Percentiles rank a stretch among this genome's conserved stretches.
phyloP scores from a whole-genome alignment of 306 rosid genomes.

The Vachellia pachyceras region DNA sequence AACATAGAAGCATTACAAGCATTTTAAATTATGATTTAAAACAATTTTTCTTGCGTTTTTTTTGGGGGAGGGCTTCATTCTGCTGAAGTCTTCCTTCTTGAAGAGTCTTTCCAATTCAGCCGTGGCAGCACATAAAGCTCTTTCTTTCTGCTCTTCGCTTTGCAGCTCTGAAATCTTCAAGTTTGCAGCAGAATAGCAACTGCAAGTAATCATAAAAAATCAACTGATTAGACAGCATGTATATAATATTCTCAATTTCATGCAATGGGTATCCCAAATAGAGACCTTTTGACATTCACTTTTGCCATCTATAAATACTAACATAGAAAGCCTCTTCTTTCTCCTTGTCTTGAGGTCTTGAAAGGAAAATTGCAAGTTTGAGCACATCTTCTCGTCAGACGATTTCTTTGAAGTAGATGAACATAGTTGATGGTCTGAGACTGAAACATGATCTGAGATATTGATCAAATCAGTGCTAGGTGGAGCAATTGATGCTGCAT shows the following conservation, averaged over 20 bases:
- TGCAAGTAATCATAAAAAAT: slow-evolving; percentile 42
- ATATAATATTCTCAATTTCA: slow-evolving; percentile 31
- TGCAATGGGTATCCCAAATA: slow-evolving; percentile 32
- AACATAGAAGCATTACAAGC: slow-evolving; percentile 21
- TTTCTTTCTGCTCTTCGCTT: slow-evolving; percentile 74
- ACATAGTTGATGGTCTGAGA: slow-evolving; percentile 43
- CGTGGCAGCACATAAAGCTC: slow-evolving; percentile 79
- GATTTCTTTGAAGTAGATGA: slow-evolving; percentile 53
- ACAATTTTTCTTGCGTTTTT: background rate
- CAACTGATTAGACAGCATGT: slow-evolving; percentile 28
- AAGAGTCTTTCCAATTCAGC: slow-evolving; percentile 82
- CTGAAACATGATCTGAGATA: slow-evolving; percentile 48
- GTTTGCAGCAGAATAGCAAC: slow-evolving; percentile 81
- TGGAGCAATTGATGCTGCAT: slow-evolving; percentile 49
- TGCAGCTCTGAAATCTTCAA: slow-evolving; percentile 77
- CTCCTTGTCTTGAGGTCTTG: slow-evolving; percentile 76
- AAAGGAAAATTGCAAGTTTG: slow-evolving; percentile 71
- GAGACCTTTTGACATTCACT: slow-evolving; percentile 63
- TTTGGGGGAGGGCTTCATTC: slow-evolving; percentile 72
- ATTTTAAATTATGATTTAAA: slow-evolving; percentile 19
- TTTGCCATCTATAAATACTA: slow-evolving; percentile 50
- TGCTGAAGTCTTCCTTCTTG: slow-evolving; percentile 82
- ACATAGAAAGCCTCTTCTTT: slow-evolving; percentile 58
- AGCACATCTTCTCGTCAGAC: slow-evolving; percentile 55
- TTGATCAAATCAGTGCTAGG: slow-evolving; percentile 47